Evolutionary conservation across 2,329 filamentous ascomycete genomes (phyloP).

Genomic region (Hypoxylon sp.): DNA sequence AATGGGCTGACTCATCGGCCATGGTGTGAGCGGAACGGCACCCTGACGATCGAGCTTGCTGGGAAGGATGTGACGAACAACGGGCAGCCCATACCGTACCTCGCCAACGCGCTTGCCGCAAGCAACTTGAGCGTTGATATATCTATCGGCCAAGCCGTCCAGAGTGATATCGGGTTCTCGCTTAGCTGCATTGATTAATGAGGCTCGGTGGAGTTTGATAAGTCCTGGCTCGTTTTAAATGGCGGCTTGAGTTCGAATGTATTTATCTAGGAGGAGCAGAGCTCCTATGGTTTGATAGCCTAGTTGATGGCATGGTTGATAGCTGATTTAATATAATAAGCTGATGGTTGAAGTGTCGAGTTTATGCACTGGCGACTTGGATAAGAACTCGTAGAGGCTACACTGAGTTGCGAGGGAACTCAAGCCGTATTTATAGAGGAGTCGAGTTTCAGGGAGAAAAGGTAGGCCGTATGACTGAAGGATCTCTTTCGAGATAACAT

Average conservation of each 20-base stretch:
- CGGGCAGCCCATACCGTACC: conserved; percentile 67
- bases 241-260: background rate
- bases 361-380: background rate
- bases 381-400: background rate
- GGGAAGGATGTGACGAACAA: conserved; percentile 65
- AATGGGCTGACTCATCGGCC: conserved; percentile 56
- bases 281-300: background rate
- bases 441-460: background rate
- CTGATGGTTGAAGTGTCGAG: background rate
- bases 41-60: conserved; percentile 67
- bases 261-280: background rate
- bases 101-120: conserved; percentile 64
- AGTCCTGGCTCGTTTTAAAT: background rate
- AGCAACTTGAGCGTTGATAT: conserved; percentile 66
- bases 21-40: conserved; percentile 64
- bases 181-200: conserved; percentile 17
- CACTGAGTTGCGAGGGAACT: background rate
- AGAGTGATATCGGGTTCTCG: conserved; percentile 41
- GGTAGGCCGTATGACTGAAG: background rate
- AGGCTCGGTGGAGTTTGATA: background rate
- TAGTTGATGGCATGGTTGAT: conserved; percentile 20
- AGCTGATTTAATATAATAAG: background rate
- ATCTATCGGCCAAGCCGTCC: conserved; percentile 61
- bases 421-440: conserved; percentile 21
- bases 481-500: background rate